A percentile compares a stretch with the other conserved stretches of the same genome.
Conservation (phyloP, 306 rosid species). For the Notholithocarpus densiflorus region DNA sequence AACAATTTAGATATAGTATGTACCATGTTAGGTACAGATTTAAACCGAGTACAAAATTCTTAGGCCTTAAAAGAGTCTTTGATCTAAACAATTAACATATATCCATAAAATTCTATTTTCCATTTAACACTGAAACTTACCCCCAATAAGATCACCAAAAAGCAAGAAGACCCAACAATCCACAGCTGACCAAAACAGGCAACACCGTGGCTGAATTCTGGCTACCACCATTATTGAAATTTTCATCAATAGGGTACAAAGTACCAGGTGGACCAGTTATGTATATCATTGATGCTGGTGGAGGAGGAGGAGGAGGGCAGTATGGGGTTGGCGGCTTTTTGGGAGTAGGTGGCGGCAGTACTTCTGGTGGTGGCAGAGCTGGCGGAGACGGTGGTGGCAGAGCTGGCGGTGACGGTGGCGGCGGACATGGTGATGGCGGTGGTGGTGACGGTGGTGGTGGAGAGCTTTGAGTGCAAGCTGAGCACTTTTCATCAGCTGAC, state of each 20-base stretch:
- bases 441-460: conserved; percentile 8
- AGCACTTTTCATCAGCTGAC: conserved; percentile 26
- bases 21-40: not conserved
- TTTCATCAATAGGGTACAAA: conserved; percentile 30
- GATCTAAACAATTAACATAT: not conserved
- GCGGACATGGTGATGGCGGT: not conserved
- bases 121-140: not conserved
- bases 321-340: conserved; percentile 15
- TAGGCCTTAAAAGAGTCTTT: not conserved
- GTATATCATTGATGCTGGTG: conserved; percentile 22
- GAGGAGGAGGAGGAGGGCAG: conserved; percentile 34
- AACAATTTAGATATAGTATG: not conserved
- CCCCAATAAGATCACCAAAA: conserved; percentile 13
- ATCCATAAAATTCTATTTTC: not conserved
- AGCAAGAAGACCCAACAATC: conserved; percentile 19
- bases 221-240: conserved; percentile 15
- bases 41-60: conserved; percentile 7
- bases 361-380: not conserved
- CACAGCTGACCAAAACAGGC: conserved; percentile 16
- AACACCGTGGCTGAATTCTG: not conserved
- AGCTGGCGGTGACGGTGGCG: conserved; percentile 9
- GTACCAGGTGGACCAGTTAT: conserved; percentile 45
- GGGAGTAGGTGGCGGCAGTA: conserved; percentile 10
- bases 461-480: conserved; percentile 19
- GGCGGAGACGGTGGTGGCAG: conserved; percentile 15